Percentiles rank a stretch among this genome's conserved stretches.
phyloP scores from a whole-genome alignment of 106 monocot genomes.

The Allium cepa region DNA sequence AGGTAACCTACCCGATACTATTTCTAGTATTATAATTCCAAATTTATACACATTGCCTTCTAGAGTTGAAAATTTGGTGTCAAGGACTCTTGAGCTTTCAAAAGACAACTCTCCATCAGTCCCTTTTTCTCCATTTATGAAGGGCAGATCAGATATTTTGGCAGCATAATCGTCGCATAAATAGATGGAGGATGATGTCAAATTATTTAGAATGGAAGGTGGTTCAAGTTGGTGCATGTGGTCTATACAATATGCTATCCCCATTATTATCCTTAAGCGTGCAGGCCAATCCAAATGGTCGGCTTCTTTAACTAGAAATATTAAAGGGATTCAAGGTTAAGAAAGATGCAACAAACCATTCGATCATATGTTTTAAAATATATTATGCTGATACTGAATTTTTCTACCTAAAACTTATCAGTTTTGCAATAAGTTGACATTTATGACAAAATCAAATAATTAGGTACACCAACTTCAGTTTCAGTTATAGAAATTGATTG shows the following conservation, averaged over 20 bases:
- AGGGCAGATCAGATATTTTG: slow-evolving; percentile 56
- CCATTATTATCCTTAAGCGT: slow-evolving; percentile 48
- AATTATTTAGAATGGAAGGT: slow-evolving; percentile 17
- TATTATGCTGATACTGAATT: too few relatives aligned
- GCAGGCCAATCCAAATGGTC: slow-evolving; percentile 54
- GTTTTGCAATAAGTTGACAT: too few relatives aligned
- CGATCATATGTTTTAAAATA: too few relatives aligned
- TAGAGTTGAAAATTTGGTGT: slow-evolving; percentile 3
- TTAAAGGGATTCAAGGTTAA: too few relatives aligned
- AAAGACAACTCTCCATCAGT: neutral
- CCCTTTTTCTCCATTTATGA: slow-evolving; percentile 28
- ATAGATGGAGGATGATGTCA: slow-evolving; percentile 23
- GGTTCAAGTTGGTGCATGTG: slow-evolving; percentile 41
- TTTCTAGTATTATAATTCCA: slow-evolving; percentile 68
- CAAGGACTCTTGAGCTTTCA: slow-evolving; percentile 4
- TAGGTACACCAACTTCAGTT: too few relatives aligned
- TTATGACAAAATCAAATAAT: too few relatives aligned
- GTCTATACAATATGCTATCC: slow-evolving; percentile 52
- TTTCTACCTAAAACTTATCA: too few relatives aligned
- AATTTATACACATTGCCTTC: slow-evolving; percentile 56
- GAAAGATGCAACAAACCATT: too few relatives aligned
- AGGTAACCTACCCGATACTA: slow-evolving; percentile 64
- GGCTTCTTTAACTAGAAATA: slow-evolving; percentile 53
- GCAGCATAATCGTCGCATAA: slow-evolving; percentile 65
- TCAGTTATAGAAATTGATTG: too few relatives aligned